These are phyloP conservation scores for Stagonosporopsis chrysanthemi DNA, from an alignment of 2,329 filamentous ascomycete species.

Conservation along the genomic window DNA sequence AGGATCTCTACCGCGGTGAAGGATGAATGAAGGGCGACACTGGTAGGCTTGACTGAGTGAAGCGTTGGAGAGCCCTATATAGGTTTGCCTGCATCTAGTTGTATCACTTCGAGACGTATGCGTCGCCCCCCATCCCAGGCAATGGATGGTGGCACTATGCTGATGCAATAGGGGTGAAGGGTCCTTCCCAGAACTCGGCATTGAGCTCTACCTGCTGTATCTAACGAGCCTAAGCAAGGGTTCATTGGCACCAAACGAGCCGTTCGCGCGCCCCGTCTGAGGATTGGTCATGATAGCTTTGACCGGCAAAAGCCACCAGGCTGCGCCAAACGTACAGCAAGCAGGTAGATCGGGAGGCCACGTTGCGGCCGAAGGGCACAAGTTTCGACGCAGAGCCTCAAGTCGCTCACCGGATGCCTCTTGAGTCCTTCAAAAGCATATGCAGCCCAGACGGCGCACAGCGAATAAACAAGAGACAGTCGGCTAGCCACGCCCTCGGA, in stretches of 20 bases:
- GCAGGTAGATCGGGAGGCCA: conserved; percentile 23
- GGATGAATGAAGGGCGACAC: conserved; percentile 16
- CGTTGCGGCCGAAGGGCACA: conserved; percentile 4
- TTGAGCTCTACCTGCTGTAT: conserved; percentile 9
- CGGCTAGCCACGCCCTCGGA: conserved; percentile 7
- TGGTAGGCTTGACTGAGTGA: conserved; percentile 23
- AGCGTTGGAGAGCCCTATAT: conserved; percentile 27
- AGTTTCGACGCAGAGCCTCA: conserved; percentile 21
- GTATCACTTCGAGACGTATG: conserved; percentile 15
- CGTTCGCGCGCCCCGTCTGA: conserved; percentile 24
- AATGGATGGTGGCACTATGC: conserved; percentile 22
- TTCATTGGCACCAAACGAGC: conserved; percentile 23
- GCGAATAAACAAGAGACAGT: conserved; percentile 19
- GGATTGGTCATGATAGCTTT: conserved; percentile 22
- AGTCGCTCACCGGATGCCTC: conserved; percentile 27
- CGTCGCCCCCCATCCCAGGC: conserved; percentile 12
- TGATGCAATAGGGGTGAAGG: conserved; percentile 17
- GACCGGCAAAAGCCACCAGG: conserved; percentile 35
- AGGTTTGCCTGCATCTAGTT: neutral
- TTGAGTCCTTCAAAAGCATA: conserved; percentile 15
- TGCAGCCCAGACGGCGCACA: conserved; percentile 21
- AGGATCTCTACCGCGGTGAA: neutral
- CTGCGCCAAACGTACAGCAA: conserved; percentile 17
- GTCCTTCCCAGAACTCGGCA: conserved; percentile 16
- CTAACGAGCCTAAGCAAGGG: conserved; percentile 10